Evolutionary conservation across 306 rosid species (phyloP).

Genomic region (Citrullus amarus): DNA sequence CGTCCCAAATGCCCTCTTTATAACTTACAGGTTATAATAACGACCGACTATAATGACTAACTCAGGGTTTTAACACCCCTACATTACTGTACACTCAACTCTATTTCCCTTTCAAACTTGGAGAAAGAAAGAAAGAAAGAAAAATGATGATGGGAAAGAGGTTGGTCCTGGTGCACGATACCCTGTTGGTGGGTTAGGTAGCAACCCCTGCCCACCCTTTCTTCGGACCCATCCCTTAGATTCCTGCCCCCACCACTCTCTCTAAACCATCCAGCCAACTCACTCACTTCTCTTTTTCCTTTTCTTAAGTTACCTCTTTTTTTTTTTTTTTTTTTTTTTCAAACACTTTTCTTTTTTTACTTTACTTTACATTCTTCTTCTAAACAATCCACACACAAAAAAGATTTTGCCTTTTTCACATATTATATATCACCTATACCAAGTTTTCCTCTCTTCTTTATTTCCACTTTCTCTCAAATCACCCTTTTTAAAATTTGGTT

Average conservation of each 20-base stretch:
- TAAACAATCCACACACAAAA: not conserved
- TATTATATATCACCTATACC: not conserved
- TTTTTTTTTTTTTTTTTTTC: not conserved
- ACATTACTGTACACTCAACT: too few species aligned
- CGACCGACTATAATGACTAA: too few species aligned
- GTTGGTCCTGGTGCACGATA: slow-evolving; percentile 76
- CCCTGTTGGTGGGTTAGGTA: slow-evolving; percentile 97
- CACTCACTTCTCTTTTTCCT: slow-evolving; percentile 44
- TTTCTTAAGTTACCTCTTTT: slow-evolving; percentile 32
- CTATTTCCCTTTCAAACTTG: not conserved
- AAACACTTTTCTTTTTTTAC: not conserved
- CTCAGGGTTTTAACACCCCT: too few species aligned
- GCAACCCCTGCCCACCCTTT: slow-evolving; percentile 86
- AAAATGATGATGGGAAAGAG: slow-evolving; percentile 64
- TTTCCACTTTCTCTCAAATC: not conserved
- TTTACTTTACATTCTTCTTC: not conserved
- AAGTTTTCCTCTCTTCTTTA: not conserved
- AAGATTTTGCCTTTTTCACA: not conserved
- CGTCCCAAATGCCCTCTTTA: too few species aligned
- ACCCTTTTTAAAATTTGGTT: not conserved
- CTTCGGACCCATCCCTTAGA: slow-evolving; percentile 85
- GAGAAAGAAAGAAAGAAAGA: slow-evolving; percentile 10
- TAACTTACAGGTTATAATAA: too few species aligned
- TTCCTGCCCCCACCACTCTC: slow-evolving; percentile 45
- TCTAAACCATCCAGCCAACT: slow-evolving; percentile 15